These are phyloP conservation scores for Melocanna baccifera DNA, from an alignment of 176 grass and related monocot species.

Conservation along the genomic window DNA sequence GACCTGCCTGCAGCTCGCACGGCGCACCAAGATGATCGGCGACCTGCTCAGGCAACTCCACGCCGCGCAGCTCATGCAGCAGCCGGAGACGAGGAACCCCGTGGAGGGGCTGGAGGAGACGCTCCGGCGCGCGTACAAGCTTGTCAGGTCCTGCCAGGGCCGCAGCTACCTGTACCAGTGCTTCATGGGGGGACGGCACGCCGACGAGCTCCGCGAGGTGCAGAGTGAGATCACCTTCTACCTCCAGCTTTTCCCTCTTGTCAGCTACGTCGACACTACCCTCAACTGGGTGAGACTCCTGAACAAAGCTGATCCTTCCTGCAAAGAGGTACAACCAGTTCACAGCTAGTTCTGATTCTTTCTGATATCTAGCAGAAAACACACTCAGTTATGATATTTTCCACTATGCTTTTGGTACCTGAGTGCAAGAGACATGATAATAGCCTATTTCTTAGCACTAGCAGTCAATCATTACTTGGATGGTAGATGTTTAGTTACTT, in stretches of 20 bases:
- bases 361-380: background rate
- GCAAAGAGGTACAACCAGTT: conserved; percentile 36
- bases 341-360: background rate
- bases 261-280: conserved; percentile 54
- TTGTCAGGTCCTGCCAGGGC: conserved; percentile 58
- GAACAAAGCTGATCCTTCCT: background rate
- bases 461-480: too few species aligned
- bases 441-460: background rate
- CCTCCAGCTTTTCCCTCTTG: conserved; percentile 66
- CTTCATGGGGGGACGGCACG: conserved; percentile 54
- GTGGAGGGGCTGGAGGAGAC: conserved; percentile 65
- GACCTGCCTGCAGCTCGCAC: conserved; percentile 54
- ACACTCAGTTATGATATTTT: background rate
- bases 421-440: background rate
- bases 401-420: background rate
- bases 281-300: conserved; percentile 44
- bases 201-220: conserved; percentile 60
- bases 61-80: conserved; percentile 50
- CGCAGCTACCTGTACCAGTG: conserved; percentile 58
- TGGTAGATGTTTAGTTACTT: too few species aligned
- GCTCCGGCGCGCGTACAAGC: conserved; percentile 45
- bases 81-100: conserved; percentile 60
- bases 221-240: conserved; percentile 72
- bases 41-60: conserved; percentile 58
- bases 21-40: conserved; percentile 59